Evolutionary conservation across 352 stramenopile species (phyloP).

Genomic region (Phytophthora lateralis): DNA sequence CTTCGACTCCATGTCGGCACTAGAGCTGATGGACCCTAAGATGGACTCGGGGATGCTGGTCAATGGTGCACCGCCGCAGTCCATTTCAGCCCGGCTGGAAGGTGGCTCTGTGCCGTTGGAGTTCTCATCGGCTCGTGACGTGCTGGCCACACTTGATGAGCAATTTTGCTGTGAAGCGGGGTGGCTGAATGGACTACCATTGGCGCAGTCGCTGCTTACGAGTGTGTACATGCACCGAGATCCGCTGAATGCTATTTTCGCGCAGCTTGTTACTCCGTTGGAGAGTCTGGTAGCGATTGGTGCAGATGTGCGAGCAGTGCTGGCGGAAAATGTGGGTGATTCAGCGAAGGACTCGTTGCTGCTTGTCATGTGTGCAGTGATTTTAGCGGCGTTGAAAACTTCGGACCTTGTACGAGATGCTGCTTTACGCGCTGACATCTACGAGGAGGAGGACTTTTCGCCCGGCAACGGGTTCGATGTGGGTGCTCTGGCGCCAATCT

Average conservation of each 20-base stretch:
- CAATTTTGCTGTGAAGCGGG: conserved; percentile 77
- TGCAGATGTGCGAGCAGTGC: conserved; percentile 33
- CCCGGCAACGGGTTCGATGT: conserved; percentile 71
- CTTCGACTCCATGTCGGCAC: conserved; percentile 94
- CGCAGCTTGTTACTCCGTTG: conserved; percentile 41
- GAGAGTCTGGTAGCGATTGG: conserved; percentile 28
- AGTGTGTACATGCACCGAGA: conserved; percentile 89
- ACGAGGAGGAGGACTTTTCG: conserved; percentile 96
- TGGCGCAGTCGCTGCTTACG: conserved; percentile 90
- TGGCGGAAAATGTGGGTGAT: conserved; percentile 40
- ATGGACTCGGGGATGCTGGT: conserved; percentile 93
- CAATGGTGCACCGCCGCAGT: conserved; percentile 56
- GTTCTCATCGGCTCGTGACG: conserved; percentile 68
- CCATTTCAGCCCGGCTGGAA: conserved; percentile 59
- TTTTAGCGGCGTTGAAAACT: conserved; percentile 77
- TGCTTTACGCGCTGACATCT: conserved; percentile 93
- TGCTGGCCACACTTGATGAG: conserved; percentile 78
- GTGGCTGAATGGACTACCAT: conserved; percentile 85
- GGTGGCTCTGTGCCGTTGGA: conserved; percentile 48
- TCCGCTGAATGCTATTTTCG: conserved; percentile 75
- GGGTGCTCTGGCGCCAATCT: conserved; percentile 46
- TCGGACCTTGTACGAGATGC: conserved; percentile 79
- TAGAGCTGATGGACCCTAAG: conserved; percentile 94
- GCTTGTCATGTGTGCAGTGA: conserved; percentile 74
- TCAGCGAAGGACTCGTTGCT: conserved; percentile 59